A percentile compares a stretch with the other conserved stretches of the same genome.
These are phyloP conservation scores for Heliamphora pulchella DNA, from an alignment of 179 eudicot genomes.

Conservation along the genomic window DNA sequence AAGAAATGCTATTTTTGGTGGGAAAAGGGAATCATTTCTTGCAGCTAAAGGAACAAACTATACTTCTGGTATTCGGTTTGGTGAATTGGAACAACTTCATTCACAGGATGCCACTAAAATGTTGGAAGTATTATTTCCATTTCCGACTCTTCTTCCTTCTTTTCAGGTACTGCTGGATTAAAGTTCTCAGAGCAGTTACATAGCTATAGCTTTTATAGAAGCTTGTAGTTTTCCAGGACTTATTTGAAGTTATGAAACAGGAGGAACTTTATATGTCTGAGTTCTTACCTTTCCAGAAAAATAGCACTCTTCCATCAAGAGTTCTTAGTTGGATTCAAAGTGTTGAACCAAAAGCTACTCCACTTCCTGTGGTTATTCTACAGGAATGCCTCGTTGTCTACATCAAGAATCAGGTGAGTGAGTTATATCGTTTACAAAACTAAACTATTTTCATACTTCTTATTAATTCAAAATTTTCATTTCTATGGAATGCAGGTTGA, in stretches of 20 bases:
- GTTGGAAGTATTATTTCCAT: slow-evolving; percentile 63
- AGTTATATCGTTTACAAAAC: not conserved
- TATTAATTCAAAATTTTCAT: not conserved
- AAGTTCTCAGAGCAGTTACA: not conserved
- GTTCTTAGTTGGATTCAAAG: slow-evolving; percentile 65
- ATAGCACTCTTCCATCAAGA: slow-evolving; percentile 72
- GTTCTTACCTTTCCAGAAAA: slow-evolving; percentile 78
- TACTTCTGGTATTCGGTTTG: slow-evolving; percentile 57
- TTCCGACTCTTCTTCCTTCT: slow-evolving; percentile 83
- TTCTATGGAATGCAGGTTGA: slow-evolving; percentile 53
- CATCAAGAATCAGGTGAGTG: slow-evolving; percentile 74
- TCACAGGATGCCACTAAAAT: slow-evolving; percentile 41
- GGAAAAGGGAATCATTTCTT: slow-evolving; percentile 22
- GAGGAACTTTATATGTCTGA: slow-evolving; percentile 71
- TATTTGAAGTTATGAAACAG: slow-evolving; percentile 37
- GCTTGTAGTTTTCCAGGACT: not conserved
- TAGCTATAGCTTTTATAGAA: slow-evolving; percentile 12
- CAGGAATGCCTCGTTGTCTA: slow-evolving; percentile 79
- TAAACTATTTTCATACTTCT: not conserved
- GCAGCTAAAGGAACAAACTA: slow-evolving; percentile 45
- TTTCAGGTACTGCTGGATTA: slow-evolving; percentile 42
- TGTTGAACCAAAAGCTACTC: slow-evolving; percentile 59
- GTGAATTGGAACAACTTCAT: slow-evolving; percentile 49
- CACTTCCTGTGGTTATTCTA: slow-evolving; percentile 70
- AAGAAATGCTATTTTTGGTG: slow-evolving; percentile 50